phyloP scores from a whole-genome alignment of 148 eudicot genomes.

The Spergularia marina region DNA sequence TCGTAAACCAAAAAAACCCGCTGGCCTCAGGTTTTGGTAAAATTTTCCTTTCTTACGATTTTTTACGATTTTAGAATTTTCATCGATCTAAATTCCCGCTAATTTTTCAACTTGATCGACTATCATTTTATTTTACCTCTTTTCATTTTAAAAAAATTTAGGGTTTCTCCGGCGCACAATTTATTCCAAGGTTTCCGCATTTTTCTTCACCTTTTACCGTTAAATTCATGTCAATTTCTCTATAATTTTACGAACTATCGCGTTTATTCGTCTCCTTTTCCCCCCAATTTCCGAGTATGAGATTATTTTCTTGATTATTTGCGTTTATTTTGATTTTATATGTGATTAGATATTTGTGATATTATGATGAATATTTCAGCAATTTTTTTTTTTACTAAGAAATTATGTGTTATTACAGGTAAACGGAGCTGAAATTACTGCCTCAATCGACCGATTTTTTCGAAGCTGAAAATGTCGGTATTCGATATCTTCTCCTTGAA shows the following conservation, averaged over 20 bases:
- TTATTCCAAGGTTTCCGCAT: not conserved
- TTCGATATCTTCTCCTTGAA: not conserved
- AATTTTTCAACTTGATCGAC: not conserved
- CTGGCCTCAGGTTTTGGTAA: not conserved
- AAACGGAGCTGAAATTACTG: too few species aligned
- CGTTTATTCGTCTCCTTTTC: too few species aligned
- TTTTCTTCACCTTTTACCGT: not conserved
- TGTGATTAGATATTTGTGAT: not conserved
- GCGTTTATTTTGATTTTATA: not conserved
- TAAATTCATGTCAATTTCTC: not conserved
- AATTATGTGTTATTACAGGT: too few species aligned
- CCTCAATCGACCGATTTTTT: not conserved
- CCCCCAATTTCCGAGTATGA: too few species aligned
- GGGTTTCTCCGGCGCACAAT: slow-evolving; percentile 1
- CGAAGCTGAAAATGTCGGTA: not conserved
- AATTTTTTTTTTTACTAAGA: too few species aligned
- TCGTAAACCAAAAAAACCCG: not conserved
- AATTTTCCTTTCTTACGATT: not conserved
- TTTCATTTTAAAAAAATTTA: not conserved
- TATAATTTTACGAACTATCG: not conserved
- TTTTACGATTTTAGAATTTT: not conserved
- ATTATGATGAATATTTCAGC: not conserved
- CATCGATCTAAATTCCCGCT: not conserved
- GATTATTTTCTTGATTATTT: too few species aligned
- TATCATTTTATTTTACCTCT: not conserved